Evolutionary conservation across 176 grass and related monocot genomes (phyloP).

Genomic region (Rhynchospora tenuis): DNA sequence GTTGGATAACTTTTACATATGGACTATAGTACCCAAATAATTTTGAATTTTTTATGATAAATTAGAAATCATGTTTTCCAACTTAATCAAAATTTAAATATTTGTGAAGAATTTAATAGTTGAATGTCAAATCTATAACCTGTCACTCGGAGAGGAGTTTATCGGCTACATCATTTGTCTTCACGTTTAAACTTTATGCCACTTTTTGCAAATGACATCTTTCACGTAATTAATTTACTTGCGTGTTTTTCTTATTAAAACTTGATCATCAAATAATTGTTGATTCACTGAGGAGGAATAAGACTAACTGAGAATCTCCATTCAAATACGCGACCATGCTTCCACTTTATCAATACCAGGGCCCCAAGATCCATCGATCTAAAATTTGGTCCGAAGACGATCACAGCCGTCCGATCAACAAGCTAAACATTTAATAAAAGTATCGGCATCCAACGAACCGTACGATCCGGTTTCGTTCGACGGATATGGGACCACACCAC

Average conservation of each 20-base stretch:
- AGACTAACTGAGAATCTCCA: not conserved
- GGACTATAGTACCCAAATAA: too few species aligned
- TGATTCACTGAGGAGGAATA: not conserved
- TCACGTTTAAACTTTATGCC: too few species aligned
- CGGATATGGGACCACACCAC: not conserved
- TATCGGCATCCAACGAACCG: not conserved
- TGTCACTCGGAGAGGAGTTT: too few species aligned
- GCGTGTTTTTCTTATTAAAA: not conserved
- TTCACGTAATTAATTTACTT: not conserved
- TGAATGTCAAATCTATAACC: too few species aligned
- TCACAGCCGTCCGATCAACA: not conserved
- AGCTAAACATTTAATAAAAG: not conserved
- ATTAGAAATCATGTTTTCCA: too few species aligned
- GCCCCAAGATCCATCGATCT: not conserved
- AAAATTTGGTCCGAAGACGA: not conserved
- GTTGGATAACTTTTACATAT: too few species aligned
- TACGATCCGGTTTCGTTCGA: not conserved
- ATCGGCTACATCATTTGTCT: too few species aligned
- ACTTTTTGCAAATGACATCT: too few species aligned
- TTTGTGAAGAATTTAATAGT: too few species aligned
- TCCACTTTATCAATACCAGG: not conserved
- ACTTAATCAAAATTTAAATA: too few species aligned
- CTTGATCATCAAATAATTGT: not conserved
- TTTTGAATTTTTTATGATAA: too few species aligned
- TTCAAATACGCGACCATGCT: not conserved